Conservation (phyloP, 768 basidiomycete genomes). For the Termitomyces sp. region DNA sequence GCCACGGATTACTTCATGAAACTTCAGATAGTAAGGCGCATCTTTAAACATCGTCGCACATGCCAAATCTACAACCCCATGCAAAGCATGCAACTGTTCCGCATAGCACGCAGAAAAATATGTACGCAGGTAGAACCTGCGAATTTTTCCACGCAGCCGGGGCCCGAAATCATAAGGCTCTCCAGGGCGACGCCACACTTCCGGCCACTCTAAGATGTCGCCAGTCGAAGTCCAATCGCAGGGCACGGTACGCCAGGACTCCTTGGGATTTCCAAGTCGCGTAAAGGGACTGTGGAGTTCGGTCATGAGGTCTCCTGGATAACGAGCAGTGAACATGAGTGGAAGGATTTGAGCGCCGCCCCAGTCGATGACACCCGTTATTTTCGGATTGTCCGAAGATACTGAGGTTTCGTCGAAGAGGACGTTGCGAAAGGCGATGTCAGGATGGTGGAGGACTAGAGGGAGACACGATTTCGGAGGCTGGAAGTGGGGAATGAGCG, state of each 20-base stretch:
- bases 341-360: neutral
- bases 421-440: neutral
- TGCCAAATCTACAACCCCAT: neutral
- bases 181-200: neutral
- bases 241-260: neutral
- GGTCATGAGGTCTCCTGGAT: neutral
- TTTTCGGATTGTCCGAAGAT: neutral
- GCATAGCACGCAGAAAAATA: neutral
- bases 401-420: neutral
- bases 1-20: neutral
- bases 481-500: neutral
- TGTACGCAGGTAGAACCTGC: neutral
- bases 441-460: neutral
- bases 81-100: neutral
- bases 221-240: neutral
- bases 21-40: neutral
- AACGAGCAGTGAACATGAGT: neutral
- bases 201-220: neutral
- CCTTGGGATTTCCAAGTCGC: neutral
- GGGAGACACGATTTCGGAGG: neutral
- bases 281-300: neutral
- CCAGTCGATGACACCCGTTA: neutral
- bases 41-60: neutral
- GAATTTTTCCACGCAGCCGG: neutral
- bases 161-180: neutral